These are phyloP conservation scores for Epichloe gansuensis DNA, from an alignment of 2,329 filamentous ascomycete species.

Conservation along the genomic window DNA sequence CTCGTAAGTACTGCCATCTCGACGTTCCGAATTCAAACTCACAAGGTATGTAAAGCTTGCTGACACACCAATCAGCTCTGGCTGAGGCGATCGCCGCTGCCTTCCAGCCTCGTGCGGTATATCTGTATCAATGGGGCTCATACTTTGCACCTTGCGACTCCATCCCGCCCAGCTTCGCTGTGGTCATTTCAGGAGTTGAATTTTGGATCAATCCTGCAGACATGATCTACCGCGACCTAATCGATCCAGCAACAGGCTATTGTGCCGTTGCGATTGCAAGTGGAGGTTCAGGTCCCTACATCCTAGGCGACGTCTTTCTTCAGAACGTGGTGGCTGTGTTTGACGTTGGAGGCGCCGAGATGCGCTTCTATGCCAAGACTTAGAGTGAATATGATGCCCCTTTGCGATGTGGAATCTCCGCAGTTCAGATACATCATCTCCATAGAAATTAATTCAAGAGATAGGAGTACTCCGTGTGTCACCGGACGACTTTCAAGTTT, in stretches of 20 bases:
- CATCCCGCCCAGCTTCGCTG: slow-evolving; percentile 30
- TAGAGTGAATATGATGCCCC: neutral
- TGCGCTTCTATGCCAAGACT: slow-evolving; percentile 29
- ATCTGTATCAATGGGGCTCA: slow-evolving; percentile 32
- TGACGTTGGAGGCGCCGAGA: slow-evolving; percentile 32
- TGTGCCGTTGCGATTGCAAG: slow-evolving; percentile 36
- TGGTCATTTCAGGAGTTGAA: slow-evolving; percentile 30
- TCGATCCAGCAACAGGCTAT: slow-evolving; percentile 32
- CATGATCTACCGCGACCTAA: slow-evolving; percentile 31
- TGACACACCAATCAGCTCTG: slow-evolving; percentile 22
- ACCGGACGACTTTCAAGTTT: too few species aligned
- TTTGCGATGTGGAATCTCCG: too few species aligned
- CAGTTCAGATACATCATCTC: too few species aligned
- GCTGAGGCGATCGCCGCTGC: slow-evolving; percentile 34
- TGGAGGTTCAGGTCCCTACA: slow-evolving; percentile 33
- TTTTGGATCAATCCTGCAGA: slow-evolving; percentile 37
- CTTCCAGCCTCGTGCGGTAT: slow-evolving; percentile 35
- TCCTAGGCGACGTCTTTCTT: slow-evolving; percentile 38
- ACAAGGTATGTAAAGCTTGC: neutral
- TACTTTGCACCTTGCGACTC: slow-evolving; percentile 39
- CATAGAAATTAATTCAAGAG: too few species aligned
- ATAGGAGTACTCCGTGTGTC: too few species aligned
- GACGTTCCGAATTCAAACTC: neutral
- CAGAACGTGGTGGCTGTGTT: slow-evolving; percentile 39
- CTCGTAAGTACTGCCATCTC: slow-evolving; percentile 22